A percentile compares a stretch with the other conserved stretches of the same genome.
Conservation (phyloP, 2,329 filamentous ascomycete species). For the Proliferodiscus dingleyae region DNA sequence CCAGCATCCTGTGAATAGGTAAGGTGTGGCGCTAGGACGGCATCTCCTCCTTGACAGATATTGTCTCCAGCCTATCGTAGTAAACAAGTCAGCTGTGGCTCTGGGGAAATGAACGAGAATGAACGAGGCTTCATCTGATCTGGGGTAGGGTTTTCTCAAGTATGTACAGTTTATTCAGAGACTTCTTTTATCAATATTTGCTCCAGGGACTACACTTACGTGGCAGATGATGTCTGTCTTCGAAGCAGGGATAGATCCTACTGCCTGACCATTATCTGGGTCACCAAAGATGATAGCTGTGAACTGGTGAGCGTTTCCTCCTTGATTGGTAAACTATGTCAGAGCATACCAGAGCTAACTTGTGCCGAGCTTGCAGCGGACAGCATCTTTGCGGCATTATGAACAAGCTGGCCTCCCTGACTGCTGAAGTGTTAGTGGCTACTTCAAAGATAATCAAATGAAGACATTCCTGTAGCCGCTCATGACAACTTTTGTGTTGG, state of each 20-base stretch:
- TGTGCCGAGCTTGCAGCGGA: slow-evolving; percentile 10
- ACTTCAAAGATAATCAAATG: too few species aligned
- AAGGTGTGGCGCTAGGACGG: slow-evolving; percentile 17
- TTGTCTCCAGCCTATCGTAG: slow-evolving; percentile 13
- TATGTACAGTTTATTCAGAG: too few species aligned
- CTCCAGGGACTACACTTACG: not conserved
- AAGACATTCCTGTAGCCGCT: slow-evolving; percentile 16
- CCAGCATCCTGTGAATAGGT: slow-evolving; percentile 47
- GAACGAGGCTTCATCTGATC: too few species aligned
- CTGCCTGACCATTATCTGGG: slow-evolving; percentile 21
- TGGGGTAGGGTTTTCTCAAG: too few species aligned
- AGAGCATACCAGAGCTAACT: slow-evolving; percentile 18
- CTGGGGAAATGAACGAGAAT: too few species aligned
- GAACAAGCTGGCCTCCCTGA: slow-evolving; percentile 16
- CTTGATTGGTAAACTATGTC: not conserved
- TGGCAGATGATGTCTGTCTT: slow-evolving; percentile 25
- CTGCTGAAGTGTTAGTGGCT: not conserved
- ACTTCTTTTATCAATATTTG: too few species aligned
- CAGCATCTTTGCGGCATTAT: slow-evolving; percentile 17
- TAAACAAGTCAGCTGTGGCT: too few species aligned
- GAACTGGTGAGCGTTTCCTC: not conserved
- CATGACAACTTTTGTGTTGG: slow-evolving; percentile 19
- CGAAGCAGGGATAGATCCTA: slow-evolving; percentile 15
- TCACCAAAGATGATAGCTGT: slow-evolving; percentile 26
- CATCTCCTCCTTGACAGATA: slow-evolving; percentile 16